Percentiles rank a stretch among this genome's conserved stretches.
phyloP scores from a whole-genome alignment of 2,329 filamentous ascomycete genomes.

The Alternaria infectoria region DNA sequence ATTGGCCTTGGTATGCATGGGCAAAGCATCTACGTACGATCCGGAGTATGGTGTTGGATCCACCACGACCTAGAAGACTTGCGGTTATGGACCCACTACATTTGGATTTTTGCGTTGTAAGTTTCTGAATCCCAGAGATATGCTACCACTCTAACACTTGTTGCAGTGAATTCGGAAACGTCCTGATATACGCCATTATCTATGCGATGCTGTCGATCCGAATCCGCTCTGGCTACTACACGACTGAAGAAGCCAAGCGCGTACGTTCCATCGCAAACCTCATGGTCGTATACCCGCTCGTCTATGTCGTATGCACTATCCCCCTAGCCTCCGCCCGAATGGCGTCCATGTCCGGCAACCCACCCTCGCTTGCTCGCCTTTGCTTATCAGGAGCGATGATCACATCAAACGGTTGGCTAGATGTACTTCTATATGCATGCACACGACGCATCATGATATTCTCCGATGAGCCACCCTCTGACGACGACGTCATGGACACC shows the following conservation, averaged over 20 bases:
- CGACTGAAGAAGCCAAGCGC: slow-evolving; percentile 38
- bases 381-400: slow-evolving; percentile 63
- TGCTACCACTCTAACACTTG: slow-evolving; percentile 1
- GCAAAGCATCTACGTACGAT: slow-evolving; percentile 64
- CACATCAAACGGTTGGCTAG: slow-evolving; percentile 64
- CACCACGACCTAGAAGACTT: slow-evolving; percentile 60
- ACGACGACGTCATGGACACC: slow-evolving; percentile 45
- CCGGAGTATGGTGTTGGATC: slow-evolving; percentile 73
- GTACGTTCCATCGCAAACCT: slow-evolving; percentile 58
- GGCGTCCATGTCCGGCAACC: slow-evolving; percentile 63
- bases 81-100: slow-evolving; percentile 67
- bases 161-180: slow-evolving; percentile 55
- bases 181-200: slow-evolving; percentile 57
- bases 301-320: slow-evolving; percentile 72
- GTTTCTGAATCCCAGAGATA: neutral
- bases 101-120: slow-evolving; percentile 66
- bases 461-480: slow-evolving; percentile 54
- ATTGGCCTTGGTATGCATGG: slow-evolving; percentile 57
- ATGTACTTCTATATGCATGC: slow-evolving; percentile 64
- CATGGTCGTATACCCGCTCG: slow-evolving; percentile 70
- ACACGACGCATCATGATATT: slow-evolving; percentile 63
- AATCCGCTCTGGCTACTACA: slow-evolving; percentile 47
- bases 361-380: slow-evolving; percentile 54
- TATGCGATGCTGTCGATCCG: slow-evolving; percentile 50
- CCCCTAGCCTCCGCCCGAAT: slow-evolving; percentile 71